phyloP scores from a whole-genome alignment of 2,329 filamentous ascomycete species.

The Dothideomycetes sp. region DNA sequence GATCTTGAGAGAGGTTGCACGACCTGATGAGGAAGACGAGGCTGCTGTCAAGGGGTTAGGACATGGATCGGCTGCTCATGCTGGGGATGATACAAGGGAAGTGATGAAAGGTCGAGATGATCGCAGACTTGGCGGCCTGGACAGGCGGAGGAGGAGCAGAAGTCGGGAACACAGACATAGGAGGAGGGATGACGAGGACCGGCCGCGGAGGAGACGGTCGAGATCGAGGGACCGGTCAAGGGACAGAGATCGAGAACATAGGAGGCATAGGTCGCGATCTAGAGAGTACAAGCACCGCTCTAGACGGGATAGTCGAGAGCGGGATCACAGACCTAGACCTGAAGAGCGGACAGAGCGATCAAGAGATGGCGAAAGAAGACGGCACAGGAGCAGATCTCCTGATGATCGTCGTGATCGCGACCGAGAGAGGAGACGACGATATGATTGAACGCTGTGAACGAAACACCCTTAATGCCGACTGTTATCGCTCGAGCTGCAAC shows the following conservation, averaged over 20 bases:
- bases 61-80: conserved; percentile 27
- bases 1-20: conserved; percentile 38
- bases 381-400: conserved; percentile 13
- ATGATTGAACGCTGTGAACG: conserved; percentile 1
- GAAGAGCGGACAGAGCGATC: conserved; percentile 8
- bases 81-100: conserved; percentile 4
- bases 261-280: conserved; percentile 10
- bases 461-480: too few relatives aligned
- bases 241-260: conserved; percentile 13
- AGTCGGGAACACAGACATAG: conserved; percentile 9
- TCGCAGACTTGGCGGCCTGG: conserved; percentile 31
- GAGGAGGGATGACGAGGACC: conserved; percentile 10
- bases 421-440: conserved; percentile 3
- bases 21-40: conserved; percentile 25
- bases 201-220: conserved; percentile 9
- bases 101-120: conserved; percentile 3
- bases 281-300: conserved; percentile 16
- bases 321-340: conserved; percentile 4
- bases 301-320: conserved; percentile 11
- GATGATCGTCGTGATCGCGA: conserved; percentile 5
- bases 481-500: too few relatives aligned
- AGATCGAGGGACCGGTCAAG: conserved; percentile 12
- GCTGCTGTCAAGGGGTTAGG: conserved; percentile 19
- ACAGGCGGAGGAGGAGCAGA: conserved; percentile 15
- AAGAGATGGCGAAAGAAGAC: conserved; percentile 7